Conservation (phyloP, 2,329 filamentous ascomycete species). For the Plectosphaerella cucumerina region DNA sequence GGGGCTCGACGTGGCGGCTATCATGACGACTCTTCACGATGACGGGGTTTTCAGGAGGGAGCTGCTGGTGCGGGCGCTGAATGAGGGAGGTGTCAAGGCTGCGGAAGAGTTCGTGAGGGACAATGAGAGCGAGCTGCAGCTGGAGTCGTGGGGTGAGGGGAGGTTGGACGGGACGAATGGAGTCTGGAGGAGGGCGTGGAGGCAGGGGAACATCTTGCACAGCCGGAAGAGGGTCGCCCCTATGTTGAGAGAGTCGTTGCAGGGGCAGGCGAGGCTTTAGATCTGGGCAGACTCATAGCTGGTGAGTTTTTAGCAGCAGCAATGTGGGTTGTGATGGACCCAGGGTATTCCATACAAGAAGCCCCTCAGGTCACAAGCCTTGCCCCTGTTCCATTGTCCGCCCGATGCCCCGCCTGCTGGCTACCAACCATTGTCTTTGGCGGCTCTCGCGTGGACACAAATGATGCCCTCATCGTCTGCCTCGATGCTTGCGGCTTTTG, state of each 20-base stretch:
- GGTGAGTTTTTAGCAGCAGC: no score
- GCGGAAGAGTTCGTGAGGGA: constrained; percentile 49
- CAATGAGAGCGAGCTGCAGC: constrained; percentile 43
- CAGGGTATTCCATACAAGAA: no score
- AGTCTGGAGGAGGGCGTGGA: constrained; percentile 59
- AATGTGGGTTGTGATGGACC: no score
- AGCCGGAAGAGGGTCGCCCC: constrained; percentile 69
- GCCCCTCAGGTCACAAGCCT: no score
- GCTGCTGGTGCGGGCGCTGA: constrained; percentile 62
- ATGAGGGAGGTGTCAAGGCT: constrained; percentile 41
- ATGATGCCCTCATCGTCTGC: no score
- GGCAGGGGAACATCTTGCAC: constrained; percentile 56
- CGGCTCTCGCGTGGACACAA: no score
- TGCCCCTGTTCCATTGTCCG: no score
- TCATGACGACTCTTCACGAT: constrained; percentile 65
- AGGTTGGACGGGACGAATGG: constrained; percentile 35
- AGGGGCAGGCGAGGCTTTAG: constrained; percentile 12
- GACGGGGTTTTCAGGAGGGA: constrained; percentile 59
- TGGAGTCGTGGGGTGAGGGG: constrained; percentile 51
- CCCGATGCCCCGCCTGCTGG: no score
- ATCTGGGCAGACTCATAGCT: not conserved
- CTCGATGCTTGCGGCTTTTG: no score
- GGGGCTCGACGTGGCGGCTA: constrained; percentile 54
- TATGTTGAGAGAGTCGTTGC: constrained; percentile 55
- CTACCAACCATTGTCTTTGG: no score